These are phyloP conservation scores for Ilyonectria sp. DNA, from an alignment of 2,329 filamentous ascomycete genomes.

Conservation along the genomic window DNA sequence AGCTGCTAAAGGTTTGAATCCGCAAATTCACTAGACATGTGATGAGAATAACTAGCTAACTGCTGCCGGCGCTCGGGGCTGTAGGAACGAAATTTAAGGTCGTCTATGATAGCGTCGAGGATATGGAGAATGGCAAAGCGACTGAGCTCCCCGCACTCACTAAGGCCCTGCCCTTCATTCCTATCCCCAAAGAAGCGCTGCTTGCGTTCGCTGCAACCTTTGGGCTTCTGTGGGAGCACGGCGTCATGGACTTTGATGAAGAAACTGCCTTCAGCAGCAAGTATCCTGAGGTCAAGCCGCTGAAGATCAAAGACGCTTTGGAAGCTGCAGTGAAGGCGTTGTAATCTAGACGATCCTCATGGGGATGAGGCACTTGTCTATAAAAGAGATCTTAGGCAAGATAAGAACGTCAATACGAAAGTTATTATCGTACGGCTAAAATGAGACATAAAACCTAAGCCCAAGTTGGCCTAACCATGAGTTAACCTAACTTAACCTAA, in stretches of 20 bases:
- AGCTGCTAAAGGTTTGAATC: slow-evolving; percentile 13
- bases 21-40: too few species aligned
- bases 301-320: slow-evolving; percentile 1
- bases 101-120: slow-evolving; percentile 7
- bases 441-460: too few species aligned
- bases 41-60: too few species aligned
- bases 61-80: neutral
- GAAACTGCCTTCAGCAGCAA: neutral
- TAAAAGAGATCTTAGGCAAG: too few species aligned
- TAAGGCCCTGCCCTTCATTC: slow-evolving; percentile 1
- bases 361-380: too few species aligned
- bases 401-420: too few species aligned
- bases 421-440: too few species aligned
- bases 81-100: slow-evolving; percentile 13
- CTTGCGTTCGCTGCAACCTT: slow-evolving; percentile 1
- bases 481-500: too few species aligned
- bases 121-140: neutral
- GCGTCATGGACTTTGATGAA: neutral
- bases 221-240: slow-evolving; percentile 1
- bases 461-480: too few species aligned
- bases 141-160: slow-evolving; percentile 12
- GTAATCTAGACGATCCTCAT: too few species aligned
- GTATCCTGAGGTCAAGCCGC: neutral
- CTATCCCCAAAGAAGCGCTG: neutral
- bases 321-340: neutral